Evolutionary conservation across 352 stramenopile genomes (phyloP).

Genomic region (Phytopythium cucurbitacearum): DNA sequence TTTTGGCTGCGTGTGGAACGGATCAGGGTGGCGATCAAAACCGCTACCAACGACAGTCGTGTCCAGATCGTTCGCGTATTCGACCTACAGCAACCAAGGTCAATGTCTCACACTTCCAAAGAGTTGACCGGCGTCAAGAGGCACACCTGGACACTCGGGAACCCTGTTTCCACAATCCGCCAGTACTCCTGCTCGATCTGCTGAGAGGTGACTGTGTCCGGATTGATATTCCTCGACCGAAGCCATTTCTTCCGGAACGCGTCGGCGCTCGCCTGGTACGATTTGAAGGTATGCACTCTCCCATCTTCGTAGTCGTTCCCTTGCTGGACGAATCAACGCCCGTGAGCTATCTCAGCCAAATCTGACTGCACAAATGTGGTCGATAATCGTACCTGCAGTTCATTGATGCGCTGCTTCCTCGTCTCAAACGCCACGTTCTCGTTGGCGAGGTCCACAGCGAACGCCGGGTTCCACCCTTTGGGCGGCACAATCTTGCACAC

Average conservation of each 20-base stretch:
- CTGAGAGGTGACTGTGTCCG: slow-evolving; percentile 35
- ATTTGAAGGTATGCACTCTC: slow-evolving; percentile 56
- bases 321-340: slow-evolving; percentile 29
- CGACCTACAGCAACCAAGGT: slow-evolving; percentile 41
- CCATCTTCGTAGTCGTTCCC: slow-evolving; percentile 63
- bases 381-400: slow-evolving; percentile 30
- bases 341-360: background rate
- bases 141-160: slow-evolving; percentile 22
- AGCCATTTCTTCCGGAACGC: slow-evolving; percentile 61
- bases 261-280: slow-evolving; percentile 55
- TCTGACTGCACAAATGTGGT: background rate
- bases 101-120: background rate
- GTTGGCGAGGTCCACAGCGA: slow-evolving; percentile 64
- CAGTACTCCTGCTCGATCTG: slow-evolving; percentile 89
- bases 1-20: slow-evolving; percentile 26
- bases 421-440: slow-evolving; percentile 82
- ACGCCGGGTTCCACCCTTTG: slow-evolving; percentile 87
- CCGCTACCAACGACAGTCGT: slow-evolving; percentile 75
- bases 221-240: slow-evolving; percentile 24
- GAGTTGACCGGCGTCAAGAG: too few species aligned
- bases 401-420: slow-evolving; percentile 92
- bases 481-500: slow-evolving; percentile 98
- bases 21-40: slow-evolving; percentile 45
- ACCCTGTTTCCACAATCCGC: slow-evolving; percentile 72
- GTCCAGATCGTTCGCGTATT: slow-evolving; percentile 91